A percentile compares a stretch with the other conserved stretches of the same genome.
phyloP scores from a whole-genome alignment of 2,329 filamentous ascomycete genomes.

The Lasiodiplodia citricola region DNA sequence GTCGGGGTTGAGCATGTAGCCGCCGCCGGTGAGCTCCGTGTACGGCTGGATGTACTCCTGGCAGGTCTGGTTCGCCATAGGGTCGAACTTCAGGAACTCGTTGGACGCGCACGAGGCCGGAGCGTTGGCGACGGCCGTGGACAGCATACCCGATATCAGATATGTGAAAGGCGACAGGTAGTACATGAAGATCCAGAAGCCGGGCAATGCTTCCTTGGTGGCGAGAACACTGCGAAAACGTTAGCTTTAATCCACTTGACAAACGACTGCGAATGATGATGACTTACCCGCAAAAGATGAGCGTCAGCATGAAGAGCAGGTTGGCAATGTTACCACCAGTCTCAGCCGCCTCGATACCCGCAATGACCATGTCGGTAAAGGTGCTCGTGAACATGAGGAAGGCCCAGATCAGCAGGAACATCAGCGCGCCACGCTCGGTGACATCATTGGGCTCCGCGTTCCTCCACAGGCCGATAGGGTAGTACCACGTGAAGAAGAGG shows the following conservation, averaged over 20 bases:
- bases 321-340: slow-evolving; percentile 73
- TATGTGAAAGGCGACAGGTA: slow-evolving; percentile 79
- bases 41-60: slow-evolving; percentile 55
- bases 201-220: slow-evolving; percentile 62
- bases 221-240: slow-evolving; percentile 65
- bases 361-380: slow-evolving; percentile 75
- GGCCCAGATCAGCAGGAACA: slow-evolving; percentile 72
- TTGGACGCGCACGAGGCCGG: slow-evolving; percentile 67
- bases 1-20: slow-evolving; percentile 43
- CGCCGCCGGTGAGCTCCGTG: slow-evolving; percentile 41
- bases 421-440: slow-evolving; percentile 70
- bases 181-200: slow-evolving; percentile 83
- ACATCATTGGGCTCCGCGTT: slow-evolving; percentile 67
- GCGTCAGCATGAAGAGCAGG: slow-evolving; percentile 68
- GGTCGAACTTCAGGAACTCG: slow-evolving; percentile 69
- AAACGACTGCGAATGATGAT: not conserved
- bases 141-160: slow-evolving; percentile 72
- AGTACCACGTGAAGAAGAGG: slow-evolving; percentile 80
- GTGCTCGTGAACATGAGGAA: slow-evolving; percentile 79
- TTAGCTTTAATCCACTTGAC: slow-evolving; percentile 41
- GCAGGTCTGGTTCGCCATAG: slow-evolving; percentile 65
- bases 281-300: slow-evolving; percentile 66
- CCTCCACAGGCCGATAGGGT: slow-evolving; percentile 72
- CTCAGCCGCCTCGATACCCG: slow-evolving; percentile 72
- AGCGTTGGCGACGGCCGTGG: slow-evolving; percentile 69